Evolutionary conservation across 1,139 yeast genomes (phyloP).

Genomic region (Torulaspora pretoriensis): DNA sequence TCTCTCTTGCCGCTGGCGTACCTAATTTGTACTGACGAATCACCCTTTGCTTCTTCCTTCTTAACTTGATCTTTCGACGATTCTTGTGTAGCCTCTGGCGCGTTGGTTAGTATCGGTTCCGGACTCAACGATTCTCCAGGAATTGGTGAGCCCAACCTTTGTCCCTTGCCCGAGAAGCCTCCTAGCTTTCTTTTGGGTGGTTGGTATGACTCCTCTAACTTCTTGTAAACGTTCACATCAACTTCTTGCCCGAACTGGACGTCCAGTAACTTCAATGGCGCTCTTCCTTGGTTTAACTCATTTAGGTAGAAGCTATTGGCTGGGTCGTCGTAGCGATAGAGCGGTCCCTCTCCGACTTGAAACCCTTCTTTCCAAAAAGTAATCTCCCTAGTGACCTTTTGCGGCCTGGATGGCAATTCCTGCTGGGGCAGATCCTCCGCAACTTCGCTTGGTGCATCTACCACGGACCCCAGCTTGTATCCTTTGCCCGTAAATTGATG

Average conservation of each 20-base stretch:
- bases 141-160: slow-evolving; percentile 83
- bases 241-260: slow-evolving; percentile 92
- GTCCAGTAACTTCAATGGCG: slow-evolving; percentile 79
- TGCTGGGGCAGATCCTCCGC: slow-evolving; percentile 36
- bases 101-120: slow-evolving; percentile 16
- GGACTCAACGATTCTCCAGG: slow-evolving; percentile 55
- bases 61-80: slow-evolving; percentile 19
- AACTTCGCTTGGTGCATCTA: slow-evolving; percentile 41
- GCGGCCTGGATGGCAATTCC: slow-evolving; percentile 26
- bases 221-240: slow-evolving; percentile 82
- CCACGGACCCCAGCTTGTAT: slow-evolving; percentile 59
- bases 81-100: slow-evolving; percentile 13
- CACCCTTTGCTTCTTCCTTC: slow-evolving; percentile 48
- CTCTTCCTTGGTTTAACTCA: slow-evolving; percentile 85
- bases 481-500: slow-evolving; percentile 63
- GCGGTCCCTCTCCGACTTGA: slow-evolving; percentile 84
- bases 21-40: slow-evolving; percentile 75
- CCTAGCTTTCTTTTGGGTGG: slow-evolving; percentile 66
- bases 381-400: slow-evolving; percentile 61
- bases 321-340: slow-evolving; percentile 88
- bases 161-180: slow-evolving; percentile 83
- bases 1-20: slow-evolving; percentile 76
- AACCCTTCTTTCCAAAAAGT: slow-evolving; percentile 97
- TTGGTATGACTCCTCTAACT: slow-evolving; percentile 73
- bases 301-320: slow-evolving; percentile 68